Evolutionary conservation across 768 basidiomycete species (phyloP), one percentile per base, ranked within the genome.

Genomic region (Suillus weaverae): DNA sequence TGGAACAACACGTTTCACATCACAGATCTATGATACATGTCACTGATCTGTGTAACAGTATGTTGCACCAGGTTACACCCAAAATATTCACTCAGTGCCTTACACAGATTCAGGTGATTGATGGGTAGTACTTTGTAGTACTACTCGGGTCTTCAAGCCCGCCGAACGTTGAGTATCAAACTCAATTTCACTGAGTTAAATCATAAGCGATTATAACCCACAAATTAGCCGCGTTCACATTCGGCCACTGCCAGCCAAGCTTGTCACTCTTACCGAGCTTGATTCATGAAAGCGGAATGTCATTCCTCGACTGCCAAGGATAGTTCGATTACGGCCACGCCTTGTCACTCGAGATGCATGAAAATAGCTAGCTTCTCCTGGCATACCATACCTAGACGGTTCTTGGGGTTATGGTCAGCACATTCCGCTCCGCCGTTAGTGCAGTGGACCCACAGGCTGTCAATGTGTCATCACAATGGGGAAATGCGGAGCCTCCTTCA

Each of bases 1-100:
- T 35, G n/a, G 33, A 54, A 35, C 53, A n/a, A 54, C 53, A 54
- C 32, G 53, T 54, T 54, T 54, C 53, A n/a, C 32, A 54, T 54
- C 53, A 54, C 18, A 54, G 51, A 53, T 33, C 30, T 32, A 20
- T 53, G 26, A 26, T 26, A n/a, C n/a, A 18, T 53, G 50, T 18
- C 30, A 51, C 30, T 46, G 48, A 54, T 35, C 53, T 54, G 20
- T 35, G 53, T 33, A 26, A 26, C 26, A 26, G 26, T 26, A 26
- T 26, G 26, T 26, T 26, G 26, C 26, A 26, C 26, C 26, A 26
- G 26, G 26, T 26, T n/a, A n/a, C 5, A 13, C 51, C 51, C 8
- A 51, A 51, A 51, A 51, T 51, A 33, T n/a, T 30, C 32, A 18
- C 20, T n/a, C 53, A 54, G 53, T 33, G 53, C 53, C 53, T 54